Conservation (phyloP, 2,329 filamentous ascomycete species). For the Stagonosporopsis vannaccii region DNA sequence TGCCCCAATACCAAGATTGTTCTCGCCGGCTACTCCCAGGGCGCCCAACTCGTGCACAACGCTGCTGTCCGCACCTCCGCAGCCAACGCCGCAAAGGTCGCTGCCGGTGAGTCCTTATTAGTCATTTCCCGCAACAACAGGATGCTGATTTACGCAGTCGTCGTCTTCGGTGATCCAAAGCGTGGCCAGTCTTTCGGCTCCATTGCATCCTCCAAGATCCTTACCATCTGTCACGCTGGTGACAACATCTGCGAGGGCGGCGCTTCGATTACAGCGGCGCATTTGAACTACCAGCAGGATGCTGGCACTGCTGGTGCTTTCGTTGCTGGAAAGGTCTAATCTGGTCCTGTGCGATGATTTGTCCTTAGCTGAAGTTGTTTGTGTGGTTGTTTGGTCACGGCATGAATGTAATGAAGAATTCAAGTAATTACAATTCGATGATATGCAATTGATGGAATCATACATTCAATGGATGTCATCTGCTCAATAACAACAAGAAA, state of each 20-base stretch:
- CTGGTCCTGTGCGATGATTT: not conserved
- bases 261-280: constrained; percentile 16
- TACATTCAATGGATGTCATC: too few species aligned
- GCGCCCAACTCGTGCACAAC: constrained; percentile 53
- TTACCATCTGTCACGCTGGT: constrained; percentile 40
- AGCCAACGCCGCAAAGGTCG: constrained; percentile 22
- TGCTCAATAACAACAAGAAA: too few species aligned
- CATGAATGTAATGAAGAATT: not conserved
- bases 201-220: constrained; percentile 30
- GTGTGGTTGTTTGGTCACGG: not conserved
- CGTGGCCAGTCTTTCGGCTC: constrained; percentile 35
- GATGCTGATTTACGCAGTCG: constrained; percentile 21
- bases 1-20: constrained; percentile 35
- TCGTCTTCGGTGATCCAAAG: constrained; percentile 46
- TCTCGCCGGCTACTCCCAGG: constrained; percentile 40
- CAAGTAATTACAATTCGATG: too few species aligned
- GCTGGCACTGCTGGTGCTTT: constrained; percentile 21
- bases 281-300: constrained; percentile 26
- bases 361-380: not conserved
- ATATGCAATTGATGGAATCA: too few species aligned
- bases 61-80: constrained; percentile 40
- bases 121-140: not conserved
- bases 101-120: constrained; percentile 20
- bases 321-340: constrained; percentile 18
- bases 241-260: constrained; percentile 39